Evolutionary conservation across 305 asterid species (phyloP).

Genomic region (Vinca major): DNA sequence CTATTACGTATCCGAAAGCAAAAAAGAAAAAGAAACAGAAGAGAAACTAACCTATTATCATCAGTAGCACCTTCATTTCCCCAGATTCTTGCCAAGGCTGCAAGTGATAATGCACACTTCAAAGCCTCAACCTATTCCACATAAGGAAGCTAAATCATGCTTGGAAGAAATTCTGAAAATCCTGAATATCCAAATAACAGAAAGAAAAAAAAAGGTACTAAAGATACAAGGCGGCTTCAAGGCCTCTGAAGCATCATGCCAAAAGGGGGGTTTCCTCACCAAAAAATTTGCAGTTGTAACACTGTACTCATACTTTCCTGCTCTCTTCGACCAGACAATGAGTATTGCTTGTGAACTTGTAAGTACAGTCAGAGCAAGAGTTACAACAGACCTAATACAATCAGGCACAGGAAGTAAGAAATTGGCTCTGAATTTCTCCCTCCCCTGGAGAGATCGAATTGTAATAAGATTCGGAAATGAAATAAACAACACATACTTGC

Average conservation of each 20-base stretch:
- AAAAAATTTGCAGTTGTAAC: conserved; percentile 95
- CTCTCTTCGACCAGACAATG: conserved; percentile 98
- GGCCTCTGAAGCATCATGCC: neutral
- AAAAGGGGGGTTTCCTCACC: conserved; percentile 42
- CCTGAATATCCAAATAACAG: too few species aligned
- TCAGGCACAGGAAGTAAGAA: neutral
- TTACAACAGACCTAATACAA: conserved; percentile 58
- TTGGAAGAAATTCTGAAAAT: neutral
- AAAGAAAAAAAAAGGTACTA: neutral
- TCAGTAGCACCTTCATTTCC: conserved; percentile 75
- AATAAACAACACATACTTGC: conserved; percentile 39
- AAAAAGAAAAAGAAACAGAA: neutral
- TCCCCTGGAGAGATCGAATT: conserved; percentile 5
- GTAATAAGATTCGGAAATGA: conserved; percentile 1
- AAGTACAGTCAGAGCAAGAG: conserved; percentile 72
- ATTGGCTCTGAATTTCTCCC: neutral
- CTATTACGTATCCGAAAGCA: neutral
- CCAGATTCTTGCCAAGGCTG: conserved; percentile 82
- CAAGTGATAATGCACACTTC: conserved; percentile 84
- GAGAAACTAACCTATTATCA: conserved; percentile 63
- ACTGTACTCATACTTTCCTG: conserved; percentile 94
- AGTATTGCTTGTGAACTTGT: conserved; percentile 98
- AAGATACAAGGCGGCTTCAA: neutral
- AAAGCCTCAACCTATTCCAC: conserved; percentile 73
- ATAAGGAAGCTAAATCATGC: conserved; percentile 17